Base-by-base conservation (phyloP, 805 yeast species). In the Lipomyces chichibuensis region DNA sequence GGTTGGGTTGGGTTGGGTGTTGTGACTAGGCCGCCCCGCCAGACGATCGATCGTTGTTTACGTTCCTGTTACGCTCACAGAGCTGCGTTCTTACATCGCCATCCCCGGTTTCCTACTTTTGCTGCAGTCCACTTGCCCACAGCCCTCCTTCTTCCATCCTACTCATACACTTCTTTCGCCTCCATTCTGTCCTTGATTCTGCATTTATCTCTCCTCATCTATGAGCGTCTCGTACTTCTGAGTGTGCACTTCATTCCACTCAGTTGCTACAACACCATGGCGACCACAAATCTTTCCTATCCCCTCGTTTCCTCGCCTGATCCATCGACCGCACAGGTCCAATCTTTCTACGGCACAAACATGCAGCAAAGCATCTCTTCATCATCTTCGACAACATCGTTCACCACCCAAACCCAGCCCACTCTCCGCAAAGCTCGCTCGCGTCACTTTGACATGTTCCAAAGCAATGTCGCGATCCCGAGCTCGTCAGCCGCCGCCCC, bases 401-500 rank as follows among this genome's bases (percentile, higher is more conserved):
- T 64, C 25, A 39, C 60, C 35, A 39, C 39, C 17, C 3, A 61
- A 17, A 4, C 29, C 37, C 58, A 55, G 9, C 68, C 65, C 7
- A 54, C 51, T 11, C 61, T 67, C 23, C 70, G 64, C 46, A 65
- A 62, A 35, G 69, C 71, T 5, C 66, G 65, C 13, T 68, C 71
- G n/a, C 67, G 71, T n/a, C 71, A 68, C 51, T 68, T 68, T 27
- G 71, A 68, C 7, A 65, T 69, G 27, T 68, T 68, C 59, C 62
- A 65, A 29, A 59, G 63, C 55, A 52, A 52, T 32, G 46, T 57
- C 54, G 23, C 60, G 49, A 58, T 64, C 46, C 53, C 60, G 14
- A 59, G 54, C 52, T 29, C 62, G 49, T 55, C 66, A 7, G 52
- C 49, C 52, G 46, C n/a, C 9, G 8, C 39, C 32, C 32, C 58